phyloP scores from a whole-genome alignment of 495 filamentous ascomycete species.

The Lophiostoma macrostomum region DNA sequence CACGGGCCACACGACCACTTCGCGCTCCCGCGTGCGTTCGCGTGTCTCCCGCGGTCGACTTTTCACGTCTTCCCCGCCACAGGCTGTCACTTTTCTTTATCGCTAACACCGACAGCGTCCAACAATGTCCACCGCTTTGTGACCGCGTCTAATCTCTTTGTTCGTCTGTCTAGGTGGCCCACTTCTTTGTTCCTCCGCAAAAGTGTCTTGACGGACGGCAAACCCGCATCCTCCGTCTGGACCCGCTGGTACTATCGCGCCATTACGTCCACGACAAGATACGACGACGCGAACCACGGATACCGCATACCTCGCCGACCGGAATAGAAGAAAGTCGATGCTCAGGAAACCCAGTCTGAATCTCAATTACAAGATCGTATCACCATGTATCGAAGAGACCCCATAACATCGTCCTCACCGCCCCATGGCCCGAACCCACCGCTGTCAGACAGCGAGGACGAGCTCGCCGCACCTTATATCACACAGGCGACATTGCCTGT shows the following conservation, averaged over 20 bases:
- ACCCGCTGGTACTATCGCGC: no score
- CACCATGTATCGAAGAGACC: conserved; percentile 22
- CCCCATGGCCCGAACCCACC: conserved; percentile 1
- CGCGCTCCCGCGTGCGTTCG: not conserved
- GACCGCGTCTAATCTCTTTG: not conserved
- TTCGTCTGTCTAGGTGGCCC: not conserved
- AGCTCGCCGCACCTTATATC: conserved; percentile 46
- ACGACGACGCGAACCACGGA: no score
- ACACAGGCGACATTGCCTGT: conserved; percentile 44
- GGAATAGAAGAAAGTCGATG: no score
- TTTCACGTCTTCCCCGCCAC: not conserved
- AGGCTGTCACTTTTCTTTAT: not conserved
- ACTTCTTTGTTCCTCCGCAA: no score
- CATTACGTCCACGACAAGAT: no score
- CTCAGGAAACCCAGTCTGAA: no score
- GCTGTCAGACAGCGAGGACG: conserved; percentile 52
- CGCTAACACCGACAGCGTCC: not conserved
- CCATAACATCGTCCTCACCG: conserved; percentile 23
- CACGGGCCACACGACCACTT: not conserved
- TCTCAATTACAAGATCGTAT: no score
- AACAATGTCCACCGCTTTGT: conserved; percentile 1
- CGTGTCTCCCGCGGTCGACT: not conserved
- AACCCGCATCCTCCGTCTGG: no score
- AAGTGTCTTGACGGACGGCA: no score
- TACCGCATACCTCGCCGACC: no score